Conservation (phyloP, 2,329 filamentous ascomycete genomes). For the Lachnellula arida region DNA sequence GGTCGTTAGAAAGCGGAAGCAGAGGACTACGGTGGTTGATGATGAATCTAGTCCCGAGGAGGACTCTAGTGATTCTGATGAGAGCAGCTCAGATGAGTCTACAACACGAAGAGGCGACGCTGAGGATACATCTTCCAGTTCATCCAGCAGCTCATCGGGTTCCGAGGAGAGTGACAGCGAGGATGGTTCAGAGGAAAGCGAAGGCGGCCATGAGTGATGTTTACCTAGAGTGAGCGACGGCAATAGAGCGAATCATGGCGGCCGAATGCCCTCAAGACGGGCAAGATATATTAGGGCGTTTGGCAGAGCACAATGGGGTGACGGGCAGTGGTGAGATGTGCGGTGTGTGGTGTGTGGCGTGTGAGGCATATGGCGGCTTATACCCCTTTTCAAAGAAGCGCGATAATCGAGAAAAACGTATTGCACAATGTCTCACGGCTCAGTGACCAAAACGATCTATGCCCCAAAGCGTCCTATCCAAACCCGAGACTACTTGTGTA, state of each 20-base stretch:
- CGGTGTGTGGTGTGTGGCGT: not conserved
- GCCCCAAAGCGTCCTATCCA: not conserved
- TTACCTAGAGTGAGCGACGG: not conserved
- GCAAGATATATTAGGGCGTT: not conserved
- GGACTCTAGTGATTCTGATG: constrained; percentile 18
- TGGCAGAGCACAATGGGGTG: not conserved
- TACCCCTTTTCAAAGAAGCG: not conserved
- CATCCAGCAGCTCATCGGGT: constrained; percentile 24
- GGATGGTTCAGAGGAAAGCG: constrained; percentile 15
- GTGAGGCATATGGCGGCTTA: not conserved
- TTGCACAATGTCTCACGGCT: not conserved
- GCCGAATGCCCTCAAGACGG: not conserved
- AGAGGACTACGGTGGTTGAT: constrained; percentile 25
- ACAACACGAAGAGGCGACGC: constrained; percentile 12
- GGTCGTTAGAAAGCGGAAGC: constrained; percentile 44
- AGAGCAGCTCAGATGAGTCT: constrained; percentile 19
- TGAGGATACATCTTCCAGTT: constrained; percentile 21
- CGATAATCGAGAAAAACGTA: not conserved
- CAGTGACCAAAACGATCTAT: not conserved
- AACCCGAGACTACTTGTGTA: not conserved
- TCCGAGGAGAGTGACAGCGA: constrained; percentile 22
- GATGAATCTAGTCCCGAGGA: constrained; percentile 22
- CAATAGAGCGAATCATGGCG: not conserved
- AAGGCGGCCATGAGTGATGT: constrained; percentile 15
- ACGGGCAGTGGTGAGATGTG: not conserved